Evolutionary conservation across 495 filamentous ascomycete genomes (phyloP), one percentile per base, ranked within the genome.

Genomic region (Neurospora sp.): DNA sequence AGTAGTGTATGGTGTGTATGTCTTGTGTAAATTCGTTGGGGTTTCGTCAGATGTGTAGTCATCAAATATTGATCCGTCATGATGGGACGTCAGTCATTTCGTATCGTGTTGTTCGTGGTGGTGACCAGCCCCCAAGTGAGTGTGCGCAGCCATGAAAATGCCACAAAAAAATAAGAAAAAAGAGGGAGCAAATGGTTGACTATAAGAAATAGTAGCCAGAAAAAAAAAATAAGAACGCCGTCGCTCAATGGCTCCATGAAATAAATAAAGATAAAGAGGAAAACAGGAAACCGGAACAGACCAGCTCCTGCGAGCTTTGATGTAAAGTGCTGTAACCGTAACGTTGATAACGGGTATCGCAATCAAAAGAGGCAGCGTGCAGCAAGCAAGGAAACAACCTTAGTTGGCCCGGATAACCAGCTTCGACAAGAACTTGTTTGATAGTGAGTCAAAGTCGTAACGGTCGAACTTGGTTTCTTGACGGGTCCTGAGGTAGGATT

Each of bases 371-470:
- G 24, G 54, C 71, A 78, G 59, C 69, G 40, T 75, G 66, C 54
- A 62, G 76, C 74, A 79, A 73, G 77, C 72, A 78, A 79, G 74
- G 74, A 73, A 74, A 73, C 76, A 75, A 74, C 31, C 71, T 75
- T 87, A 96, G 84, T 96, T 95, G 75, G 94, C 92, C 73, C 94
- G 94, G 81, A 97, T 96, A 80, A 97, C 94, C 77, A 97, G 89
- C 82, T 95, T 93, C 37, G 93, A 94, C 71, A 97, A 85, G 84
- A 97, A 96, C 86, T 96, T 97, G 88, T 95, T 96, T 71, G 93
- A 95, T 78, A 97, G 84, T 74, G 90, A 94, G 84, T 97, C 94
- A 80, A 97, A 97, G 84, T 97, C 93, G 75, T 89, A 85, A 76
- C 92, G 90, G 84, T 97, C 91, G 82, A 95, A 97, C 80, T 91